Conservation (phyloP, 2,329 filamentous ascomycete species). For the Tolypocladium album region DNA sequence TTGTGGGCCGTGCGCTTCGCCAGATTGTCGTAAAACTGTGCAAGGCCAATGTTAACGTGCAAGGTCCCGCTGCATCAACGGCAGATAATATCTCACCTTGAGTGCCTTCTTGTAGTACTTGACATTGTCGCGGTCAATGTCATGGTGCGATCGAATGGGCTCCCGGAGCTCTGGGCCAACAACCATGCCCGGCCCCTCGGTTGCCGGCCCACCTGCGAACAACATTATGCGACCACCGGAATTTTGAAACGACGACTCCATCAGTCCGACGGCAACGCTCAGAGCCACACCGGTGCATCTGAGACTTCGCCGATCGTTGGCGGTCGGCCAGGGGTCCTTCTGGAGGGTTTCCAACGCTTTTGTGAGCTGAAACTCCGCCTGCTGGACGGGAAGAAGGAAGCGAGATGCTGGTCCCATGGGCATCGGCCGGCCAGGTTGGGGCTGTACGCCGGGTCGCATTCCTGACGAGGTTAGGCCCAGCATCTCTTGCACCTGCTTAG, state of each 20-base stretch:
- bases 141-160: conserved; percentile 94
- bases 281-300: conserved; percentile 94
- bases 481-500: conserved; percentile 99
- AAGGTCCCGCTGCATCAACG: not conserved
- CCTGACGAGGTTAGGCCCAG: conserved; percentile 68
- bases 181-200: conserved; percentile 93
- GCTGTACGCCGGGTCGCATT: conserved; percentile 63
- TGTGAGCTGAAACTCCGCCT: conserved; percentile 94
- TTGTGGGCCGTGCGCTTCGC: conserved; percentile 94
- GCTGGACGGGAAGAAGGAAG: conserved; percentile 87
- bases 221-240: conserved; percentile 93
- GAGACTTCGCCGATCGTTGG: conserved; percentile 80
- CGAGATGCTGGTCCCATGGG: conserved; percentile 73
- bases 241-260: conserved; percentile 94
- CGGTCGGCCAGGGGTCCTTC: conserved; percentile 94
- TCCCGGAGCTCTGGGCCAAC: conserved; percentile 93
- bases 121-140: conserved; percentile 97
- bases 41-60: not conserved
- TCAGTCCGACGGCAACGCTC: conserved; percentile 81
- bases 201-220: conserved; percentile 88
- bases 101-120: conserved; percentile 99
- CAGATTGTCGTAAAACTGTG: conserved; percentile 82
- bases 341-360: conserved; percentile 92
- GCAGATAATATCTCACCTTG: conserved; percentile 48
- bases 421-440: conserved; percentile 63